Evolutionary conservation across 2,329 filamentous ascomycete species (phyloP).

Genomic region (Rutstroemia sp.): DNA sequence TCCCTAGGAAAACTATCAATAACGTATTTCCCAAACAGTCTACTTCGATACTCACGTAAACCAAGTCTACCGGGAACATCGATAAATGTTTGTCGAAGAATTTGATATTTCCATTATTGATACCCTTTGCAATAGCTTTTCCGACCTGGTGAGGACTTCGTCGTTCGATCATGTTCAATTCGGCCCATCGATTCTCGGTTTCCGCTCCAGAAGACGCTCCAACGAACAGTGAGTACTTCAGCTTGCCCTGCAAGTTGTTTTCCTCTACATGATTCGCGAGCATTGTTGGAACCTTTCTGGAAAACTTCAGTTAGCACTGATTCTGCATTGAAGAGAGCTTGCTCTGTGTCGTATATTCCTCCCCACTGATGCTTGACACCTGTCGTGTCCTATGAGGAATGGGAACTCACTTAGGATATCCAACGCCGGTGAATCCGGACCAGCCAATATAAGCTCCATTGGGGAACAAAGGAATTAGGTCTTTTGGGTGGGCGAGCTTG

Average conservation of each 20-base stretch:
- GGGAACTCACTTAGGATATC: constrained; percentile 69
- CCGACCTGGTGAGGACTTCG: constrained; percentile 82
- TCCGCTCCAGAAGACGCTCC: constrained; percentile 80
- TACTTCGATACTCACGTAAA: constrained; percentile 50
- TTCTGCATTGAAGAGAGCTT: background rate
- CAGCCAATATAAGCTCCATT: constrained; percentile 83
- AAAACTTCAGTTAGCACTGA: constrained; percentile 8
- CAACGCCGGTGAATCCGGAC: constrained; percentile 86
- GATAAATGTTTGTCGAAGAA: constrained; percentile 93
- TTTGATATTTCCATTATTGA: constrained; percentile 80
- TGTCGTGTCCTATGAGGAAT: background rate
- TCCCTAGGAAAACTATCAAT: constrained; percentile 39
- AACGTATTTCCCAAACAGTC: background rate
- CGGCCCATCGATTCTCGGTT: constrained; percentile 89
- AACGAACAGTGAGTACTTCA: constrained; percentile 82
- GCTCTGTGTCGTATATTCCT: background rate
- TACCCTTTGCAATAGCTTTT: constrained; percentile 83
- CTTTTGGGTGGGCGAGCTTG: constrained; percentile 73
- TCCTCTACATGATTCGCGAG: constrained; percentile 85
- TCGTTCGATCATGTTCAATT: constrained; percentile 81
- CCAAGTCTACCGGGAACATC: constrained; percentile 84
- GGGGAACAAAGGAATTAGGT: constrained; percentile 74
- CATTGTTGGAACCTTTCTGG: constrained; percentile 72
- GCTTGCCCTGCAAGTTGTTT: constrained; percentile 74
- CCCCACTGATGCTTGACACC: background rate